These are phyloP conservation scores for Exophiala sp. DNA, from an alignment of 2,329 filamentous ascomycete genomes.

Conservation along the genomic window DNA sequence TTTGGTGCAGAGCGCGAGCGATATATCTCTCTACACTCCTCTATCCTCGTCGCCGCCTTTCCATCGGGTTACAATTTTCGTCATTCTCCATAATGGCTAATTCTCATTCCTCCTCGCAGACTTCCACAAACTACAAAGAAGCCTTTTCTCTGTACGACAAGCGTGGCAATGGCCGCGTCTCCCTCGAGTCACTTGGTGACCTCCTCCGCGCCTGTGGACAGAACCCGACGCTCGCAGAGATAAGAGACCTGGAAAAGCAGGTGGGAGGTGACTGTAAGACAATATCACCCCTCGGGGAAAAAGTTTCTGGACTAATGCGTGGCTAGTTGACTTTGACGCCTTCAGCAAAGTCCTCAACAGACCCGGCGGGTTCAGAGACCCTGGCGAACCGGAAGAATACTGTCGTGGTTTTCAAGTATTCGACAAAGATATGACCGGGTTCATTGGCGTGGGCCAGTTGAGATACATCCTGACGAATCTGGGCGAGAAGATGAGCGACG, in stretches of 20 bases:
- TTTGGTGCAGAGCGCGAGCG: no score
- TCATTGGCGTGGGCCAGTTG: constrained; percentile 94
- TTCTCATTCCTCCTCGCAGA: constrained; percentile 43
- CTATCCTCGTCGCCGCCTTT: constrained; percentile 1
- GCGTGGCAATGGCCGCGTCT: constrained; percentile 89
- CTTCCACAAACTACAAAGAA: constrained; percentile 99
- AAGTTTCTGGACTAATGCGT: constrained; percentile 1
- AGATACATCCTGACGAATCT: constrained; percentile 96
- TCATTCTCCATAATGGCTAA: constrained; percentile 22
- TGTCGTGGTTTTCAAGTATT: constrained; percentile 98
- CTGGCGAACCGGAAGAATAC: constrained; percentile 96
- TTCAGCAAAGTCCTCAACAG: constrained; percentile 97
- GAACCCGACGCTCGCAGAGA: constrained; percentile 93
- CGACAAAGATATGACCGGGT: constrained; percentile 97
- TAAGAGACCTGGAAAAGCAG: constrained; percentile 82
- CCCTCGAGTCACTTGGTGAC: constrained; percentile 81
- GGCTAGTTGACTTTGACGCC: constrained; percentile 88
- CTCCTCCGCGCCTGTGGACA: constrained; percentile 93
- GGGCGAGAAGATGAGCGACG: constrained; percentile 98
- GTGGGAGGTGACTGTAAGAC: constrained; percentile 82
- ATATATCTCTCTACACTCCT: background rate
- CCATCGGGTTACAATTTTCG: no score
- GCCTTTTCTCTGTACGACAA: constrained; percentile 99
- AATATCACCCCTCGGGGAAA: background rate
- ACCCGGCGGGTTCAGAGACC: constrained; percentile 95